phyloP scores from a whole-genome alignment of 1,284 basidiomycete species.

The Leccinum pachyderme region DNA sequence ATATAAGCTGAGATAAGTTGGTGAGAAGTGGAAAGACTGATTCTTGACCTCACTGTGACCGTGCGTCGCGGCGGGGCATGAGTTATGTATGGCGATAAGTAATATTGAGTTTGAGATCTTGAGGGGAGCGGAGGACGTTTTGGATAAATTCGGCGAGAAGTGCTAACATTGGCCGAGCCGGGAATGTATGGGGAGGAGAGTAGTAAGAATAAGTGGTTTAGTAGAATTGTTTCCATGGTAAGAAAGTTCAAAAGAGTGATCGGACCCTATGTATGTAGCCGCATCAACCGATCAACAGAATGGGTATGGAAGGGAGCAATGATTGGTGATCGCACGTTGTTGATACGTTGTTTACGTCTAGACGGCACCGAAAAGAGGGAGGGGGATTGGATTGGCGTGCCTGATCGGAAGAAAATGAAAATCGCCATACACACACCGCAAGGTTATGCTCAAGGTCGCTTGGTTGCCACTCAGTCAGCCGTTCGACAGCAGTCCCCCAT shows the following conservation, averaged over 20 bases:
- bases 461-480: slow-evolving; percentile 12
- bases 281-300: slow-evolving; percentile 27
- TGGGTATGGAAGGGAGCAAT: slow-evolving; percentile 22
- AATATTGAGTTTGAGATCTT: slow-evolving; percentile 14
- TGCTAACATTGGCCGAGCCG: not conserved
- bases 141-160: not conserved
- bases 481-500: slow-evolving; percentile 3
- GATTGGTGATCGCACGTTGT: slow-evolving; percentile 27
- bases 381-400: slow-evolving; percentile 23
- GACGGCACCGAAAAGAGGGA: slow-evolving; percentile 35
- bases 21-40: slow-evolving; percentile 3
- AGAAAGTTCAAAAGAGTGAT: slow-evolving; percentile 26
- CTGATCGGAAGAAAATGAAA: slow-evolving; percentile 29
- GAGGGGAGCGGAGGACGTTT: not conserved
- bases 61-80: slow-evolving; percentile 11
- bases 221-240: slow-evolving; percentile 32
- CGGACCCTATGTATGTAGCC: slow-evolving; percentile 13
- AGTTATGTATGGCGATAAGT: not conserved
- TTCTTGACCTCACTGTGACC: slow-evolving; percentile 17
- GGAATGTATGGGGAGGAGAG: not conserved
- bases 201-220: slow-evolving; percentile 7
- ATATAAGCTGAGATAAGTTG: slow-evolving; percentile 23
- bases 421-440: slow-evolving; percentile 20
- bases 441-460: slow-evolving; percentile 21
- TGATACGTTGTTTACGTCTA: slow-evolving; percentile 32